Base-by-base conservation (phyloP, 2,329 filamentous ascomycete genomes). In the Colletotrichum kahawae region DNA sequence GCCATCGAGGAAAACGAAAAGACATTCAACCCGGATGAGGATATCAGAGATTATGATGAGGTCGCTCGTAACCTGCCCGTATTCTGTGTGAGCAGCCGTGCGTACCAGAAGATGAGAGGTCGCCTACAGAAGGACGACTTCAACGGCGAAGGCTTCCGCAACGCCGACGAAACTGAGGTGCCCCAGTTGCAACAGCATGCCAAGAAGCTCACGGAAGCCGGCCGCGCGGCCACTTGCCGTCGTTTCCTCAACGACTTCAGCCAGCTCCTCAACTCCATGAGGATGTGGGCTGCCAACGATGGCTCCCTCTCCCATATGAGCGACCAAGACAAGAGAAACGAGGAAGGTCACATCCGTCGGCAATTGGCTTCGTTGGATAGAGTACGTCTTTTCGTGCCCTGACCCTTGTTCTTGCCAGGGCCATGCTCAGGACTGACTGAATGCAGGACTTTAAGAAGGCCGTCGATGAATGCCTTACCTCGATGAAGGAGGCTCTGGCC, bases 61-160 rank as follows among this genome's bases (percentile, higher is more conserved):
- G 86, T 93, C 7, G 91, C 90, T 0, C 82, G 82, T 10, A 85
- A 84, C 1, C 83, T 94, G 1, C 89, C 91, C 0, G 91, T 94
- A 4, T 94, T 93, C 79, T 93, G 92, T 76, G 90, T 93, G 14
- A 92, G 90, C 71, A 90, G 89, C 62, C 85, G 89, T 64, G 91
- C 89, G 0, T 94, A 93, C 70, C 91, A 94, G 78, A 91, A 91
- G 78, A 82, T 93, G 29, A 84, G 85, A 48, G 91, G 90, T 3
- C 86, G 90, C 5, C 78, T 93, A 8, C 80, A 84, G 66, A 88
- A 89, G 59, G 91, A 93, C 67, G 83, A 85, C 3, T 78, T 83
- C 16, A 85, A 90, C 4, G 82, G 85, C 16, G 73, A 73, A 16
- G 91, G 91, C 0, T 94, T 93, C 79, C 81, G 82, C 2, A 81